Percentiles rank a stretch among this genome's conserved stretches.
phyloP scores from a whole-genome alignment of 768 basidiomycete species.

The Collybiopsis luxurians region DNA sequence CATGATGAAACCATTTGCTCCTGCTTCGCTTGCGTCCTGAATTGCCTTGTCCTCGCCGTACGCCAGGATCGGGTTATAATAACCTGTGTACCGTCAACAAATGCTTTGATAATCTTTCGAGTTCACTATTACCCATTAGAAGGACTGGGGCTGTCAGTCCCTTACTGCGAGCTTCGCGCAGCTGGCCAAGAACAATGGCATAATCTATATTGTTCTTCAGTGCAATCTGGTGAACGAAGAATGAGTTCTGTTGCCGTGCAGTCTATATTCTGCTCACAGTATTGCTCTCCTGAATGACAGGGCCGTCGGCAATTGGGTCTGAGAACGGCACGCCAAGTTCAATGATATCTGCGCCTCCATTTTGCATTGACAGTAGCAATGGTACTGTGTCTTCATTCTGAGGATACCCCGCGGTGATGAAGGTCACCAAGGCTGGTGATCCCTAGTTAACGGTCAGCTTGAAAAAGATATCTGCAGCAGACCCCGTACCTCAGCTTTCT shows the following conservation, averaged over 20 bases:
- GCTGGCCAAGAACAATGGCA: conserved; percentile 63
- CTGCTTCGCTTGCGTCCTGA: conserved; percentile 82
- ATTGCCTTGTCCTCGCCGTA: conserved; percentile 96
- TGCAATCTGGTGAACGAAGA: conserved; percentile 58
- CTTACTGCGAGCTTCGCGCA: conserved; percentile 75
- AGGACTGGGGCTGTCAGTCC: conserved; percentile 85
- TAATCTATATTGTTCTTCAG: conserved; percentile 81
- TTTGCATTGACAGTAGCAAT: conserved; percentile 87
- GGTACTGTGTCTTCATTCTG: conserved; percentile 76
- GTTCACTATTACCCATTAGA: conserved; percentile 74
- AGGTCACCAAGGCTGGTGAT: conserved; percentile 71
- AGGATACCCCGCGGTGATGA: conserved; percentile 94
- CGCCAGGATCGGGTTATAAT: conserved; percentile 94
- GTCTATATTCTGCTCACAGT: conserved; percentile 56
- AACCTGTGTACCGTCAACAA: conserved; percentile 53
- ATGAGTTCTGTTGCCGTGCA: background rate
- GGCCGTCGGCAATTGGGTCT: conserved; percentile 95
- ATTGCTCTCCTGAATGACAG: conserved; percentile 89
- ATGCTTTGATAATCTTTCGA: background rate
- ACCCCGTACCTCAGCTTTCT: conserved; percentile 49
- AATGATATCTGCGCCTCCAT: conserved; percentile 91
- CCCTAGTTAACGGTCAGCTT: conserved; percentile 34
- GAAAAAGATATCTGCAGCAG: background rate
- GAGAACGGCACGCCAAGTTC: conserved; percentile 96
- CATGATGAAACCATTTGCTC: conserved; percentile 96